These are phyloP conservation scores for Candida tropicalis DNA, from an alignment of 1,139 yeast species.

Conservation along the genomic window DNA sequence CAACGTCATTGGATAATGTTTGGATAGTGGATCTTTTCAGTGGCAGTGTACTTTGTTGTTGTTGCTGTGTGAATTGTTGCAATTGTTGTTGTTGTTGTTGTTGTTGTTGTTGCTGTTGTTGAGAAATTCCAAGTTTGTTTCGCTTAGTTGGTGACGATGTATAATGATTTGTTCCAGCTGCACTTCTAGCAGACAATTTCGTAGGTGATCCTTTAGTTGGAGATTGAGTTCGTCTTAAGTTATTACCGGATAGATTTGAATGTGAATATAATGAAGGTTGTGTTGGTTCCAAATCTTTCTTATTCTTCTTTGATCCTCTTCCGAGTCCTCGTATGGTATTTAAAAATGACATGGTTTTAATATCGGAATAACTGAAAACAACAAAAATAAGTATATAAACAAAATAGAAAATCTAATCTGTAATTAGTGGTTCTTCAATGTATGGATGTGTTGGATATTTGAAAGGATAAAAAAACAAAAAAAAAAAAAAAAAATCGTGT, in stretches of 20 bases:
- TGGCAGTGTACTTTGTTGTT: slow-evolving; percentile 7
- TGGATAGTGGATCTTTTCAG: slow-evolving; percentile 20
- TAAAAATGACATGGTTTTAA: slow-evolving; percentile 46
- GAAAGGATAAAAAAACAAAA: too few species aligned
- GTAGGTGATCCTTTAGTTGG: slow-evolving; percentile 30
- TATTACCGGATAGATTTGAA: slow-evolving; percentile 33
- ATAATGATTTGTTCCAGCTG: slow-evolving; percentile 2
- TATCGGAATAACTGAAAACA: neutral
- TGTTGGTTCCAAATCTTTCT: slow-evolving; percentile 44
- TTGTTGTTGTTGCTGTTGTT: slow-evolving; percentile 20
- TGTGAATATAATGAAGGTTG: slow-evolving; percentile 32
- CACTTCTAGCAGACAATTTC: slow-evolving; percentile 24
- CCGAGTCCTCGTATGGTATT: slow-evolving; percentile 63
- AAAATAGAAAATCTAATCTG: neutral
- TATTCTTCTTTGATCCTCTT: slow-evolving; percentile 59
- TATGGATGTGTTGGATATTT: too few species aligned
- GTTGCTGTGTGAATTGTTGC: slow-evolving; percentile 14
- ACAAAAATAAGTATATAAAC: neutral
- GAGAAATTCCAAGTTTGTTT: slow-evolving; percentile 23
- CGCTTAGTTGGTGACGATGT: slow-evolving; percentile 38
- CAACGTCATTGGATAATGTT: slow-evolving; percentile 4
- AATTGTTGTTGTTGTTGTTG: slow-evolving; percentile 27
- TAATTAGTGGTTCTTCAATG: too few species aligned
- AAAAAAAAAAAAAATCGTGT: slow-evolving; percentile 1
- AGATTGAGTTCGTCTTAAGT: slow-evolving; percentile 41